phyloP scores from a whole-genome alignment of 352 stramenopile species.

The Pythium phragmitis region DNA sequence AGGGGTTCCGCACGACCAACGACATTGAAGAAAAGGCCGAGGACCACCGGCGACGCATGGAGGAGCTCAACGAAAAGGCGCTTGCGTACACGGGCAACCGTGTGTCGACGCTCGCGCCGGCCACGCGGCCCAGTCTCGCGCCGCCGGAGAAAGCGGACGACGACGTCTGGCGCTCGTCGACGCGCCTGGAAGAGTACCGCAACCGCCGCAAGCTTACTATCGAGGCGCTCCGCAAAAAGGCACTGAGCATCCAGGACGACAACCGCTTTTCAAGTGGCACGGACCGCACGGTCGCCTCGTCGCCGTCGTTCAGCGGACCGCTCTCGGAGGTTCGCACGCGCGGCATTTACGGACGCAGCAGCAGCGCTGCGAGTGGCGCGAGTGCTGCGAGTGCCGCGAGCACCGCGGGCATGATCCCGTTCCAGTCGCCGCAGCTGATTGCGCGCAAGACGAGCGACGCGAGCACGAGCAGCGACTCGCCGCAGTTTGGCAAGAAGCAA shows the following conservation, averaged over 20 bases:
- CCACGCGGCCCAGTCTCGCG: slow-evolving; percentile 16
- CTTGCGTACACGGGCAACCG: slow-evolving; percentile 44
- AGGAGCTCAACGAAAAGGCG: slow-evolving; percentile 53
- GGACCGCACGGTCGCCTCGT: slow-evolving; percentile 19
- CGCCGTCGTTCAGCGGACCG: slow-evolving; percentile 14
- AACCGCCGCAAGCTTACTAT: slow-evolving; percentile 24
- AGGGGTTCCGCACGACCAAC: slow-evolving; percentile 42
- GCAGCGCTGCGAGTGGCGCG: background rate
- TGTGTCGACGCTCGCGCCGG: slow-evolving; percentile 32
- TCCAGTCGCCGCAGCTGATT: background rate
- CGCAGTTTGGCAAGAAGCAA: slow-evolving; percentile 13
- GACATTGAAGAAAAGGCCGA: slow-evolving; percentile 46
- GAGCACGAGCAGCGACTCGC: slow-evolving; percentile 10
- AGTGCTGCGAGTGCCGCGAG: background rate
- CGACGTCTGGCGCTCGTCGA: slow-evolving; percentile 29
- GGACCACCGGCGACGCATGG: slow-evolving; percentile 62
- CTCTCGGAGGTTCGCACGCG: slow-evolving; percentile 20
- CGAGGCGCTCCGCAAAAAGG: slow-evolving; percentile 24
- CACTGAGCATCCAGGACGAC: slow-evolving; percentile 23
- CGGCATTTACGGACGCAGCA: slow-evolving; percentile 8
- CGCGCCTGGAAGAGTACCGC: slow-evolving; percentile 22
- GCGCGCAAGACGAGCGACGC: slow-evolving; percentile 9
- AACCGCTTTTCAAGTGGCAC: slow-evolving; percentile 21
- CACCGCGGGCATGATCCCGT: background rate
- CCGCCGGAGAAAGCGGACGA: slow-evolving; percentile 29